These are phyloP conservation scores for Botryotinia convoluta DNA, from an alignment of 2,329 filamentous ascomycete genomes.

Conservation along the genomic window DNA sequence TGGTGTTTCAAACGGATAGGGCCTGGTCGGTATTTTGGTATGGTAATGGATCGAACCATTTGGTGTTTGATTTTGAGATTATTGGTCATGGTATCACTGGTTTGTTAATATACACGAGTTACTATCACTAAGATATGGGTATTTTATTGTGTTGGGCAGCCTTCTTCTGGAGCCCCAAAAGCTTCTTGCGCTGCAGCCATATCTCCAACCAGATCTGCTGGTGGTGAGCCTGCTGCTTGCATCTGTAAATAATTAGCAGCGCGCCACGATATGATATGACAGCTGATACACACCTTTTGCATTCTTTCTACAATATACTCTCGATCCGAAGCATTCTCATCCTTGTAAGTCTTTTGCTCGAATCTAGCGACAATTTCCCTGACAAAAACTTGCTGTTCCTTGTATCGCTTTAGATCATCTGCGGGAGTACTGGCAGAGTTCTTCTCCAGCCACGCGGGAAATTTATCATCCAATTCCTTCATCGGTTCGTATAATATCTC, in stretches of 20 bases:
- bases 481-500: slow-evolving; percentile 98
- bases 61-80: neutral
- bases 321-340: slow-evolving; percentile 75
- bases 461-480: slow-evolving; percentile 94
- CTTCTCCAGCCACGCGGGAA: slow-evolving; percentile 81
- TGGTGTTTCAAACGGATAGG: slow-evolving; percentile 28
- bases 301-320: slow-evolving; percentile 96
- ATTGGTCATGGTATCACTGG: slow-evolving; percentile 20
- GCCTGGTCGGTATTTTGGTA: slow-evolving; percentile 16
- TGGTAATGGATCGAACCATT: neutral
- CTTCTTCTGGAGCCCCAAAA: slow-evolving; percentile 58
- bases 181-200: slow-evolving; percentile 79
- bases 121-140: slow-evolving; percentile 18
- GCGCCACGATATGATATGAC: slow-evolving; percentile 8
- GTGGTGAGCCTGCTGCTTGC: slow-evolving; percentile 92
- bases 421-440: slow-evolving; percentile 63
- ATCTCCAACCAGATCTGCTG: slow-evolving; percentile 85
- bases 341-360: slow-evolving; percentile 75
- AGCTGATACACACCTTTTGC: slow-evolving; percentile 72
- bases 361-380: slow-evolving; percentile 86
- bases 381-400: slow-evolving; percentile 76
- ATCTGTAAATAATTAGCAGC: slow-evolving; percentile 59
- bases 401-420: slow-evolving; percentile 76
- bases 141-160: slow-evolving; percentile 59
- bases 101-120: slow-evolving; percentile 15